Evolutionary conservation across 176 grass and related monocot species (phyloP), one percentile per base, ranked within the genome.

Genomic region (Miscanthus lutarioriparius): DNA sequence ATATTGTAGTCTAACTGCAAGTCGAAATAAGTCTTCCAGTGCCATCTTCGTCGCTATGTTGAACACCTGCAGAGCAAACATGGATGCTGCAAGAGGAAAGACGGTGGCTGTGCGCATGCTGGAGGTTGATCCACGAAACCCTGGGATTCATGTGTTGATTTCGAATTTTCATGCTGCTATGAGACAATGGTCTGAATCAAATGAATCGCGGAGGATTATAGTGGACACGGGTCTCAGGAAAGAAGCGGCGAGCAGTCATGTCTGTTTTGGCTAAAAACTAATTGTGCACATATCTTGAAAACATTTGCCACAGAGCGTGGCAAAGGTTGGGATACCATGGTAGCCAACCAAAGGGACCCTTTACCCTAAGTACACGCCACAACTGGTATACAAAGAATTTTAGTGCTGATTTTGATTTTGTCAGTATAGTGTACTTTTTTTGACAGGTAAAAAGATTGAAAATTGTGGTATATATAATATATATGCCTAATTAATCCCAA

Each of bases 41-140:
- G 87, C 87, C n/a, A 78, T 94, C 27, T 90, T 94, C 27, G 70
- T 94, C 0, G 82, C 90, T 12, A 92, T 92, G 92, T 26, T 94
- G 19, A 92, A 86, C n/a, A 75, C 85, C 10, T 90, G 90, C 47
- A 86, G 14, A 37, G 47, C 40, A 19, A 90, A 82, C 70, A 92
- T 88, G 82, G 87, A 94, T 86, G 68, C 86, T 58, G 23, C 22
- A 17, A 94, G 82, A 83, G 85, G 92, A 22, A 82, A 92, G 51
- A 84, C 74, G 64, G 85, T 94, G 16, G 85, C 69, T 8, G 72
- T 67, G 41, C 87, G 70, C 58, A 76, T 94, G 87, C 53, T 85
- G 41, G 51, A 89, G 64, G 23, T 74, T 48, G 87, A 83, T 59
- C 66, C 74, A 20, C 56, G 80, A 14, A 90, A 92, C 81, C 85